Evolutionary conservation across 768 basidiomycete genomes (phyloP), one percentile per base, ranked within the genome.

Genomic region (Postia placenta): DNA sequence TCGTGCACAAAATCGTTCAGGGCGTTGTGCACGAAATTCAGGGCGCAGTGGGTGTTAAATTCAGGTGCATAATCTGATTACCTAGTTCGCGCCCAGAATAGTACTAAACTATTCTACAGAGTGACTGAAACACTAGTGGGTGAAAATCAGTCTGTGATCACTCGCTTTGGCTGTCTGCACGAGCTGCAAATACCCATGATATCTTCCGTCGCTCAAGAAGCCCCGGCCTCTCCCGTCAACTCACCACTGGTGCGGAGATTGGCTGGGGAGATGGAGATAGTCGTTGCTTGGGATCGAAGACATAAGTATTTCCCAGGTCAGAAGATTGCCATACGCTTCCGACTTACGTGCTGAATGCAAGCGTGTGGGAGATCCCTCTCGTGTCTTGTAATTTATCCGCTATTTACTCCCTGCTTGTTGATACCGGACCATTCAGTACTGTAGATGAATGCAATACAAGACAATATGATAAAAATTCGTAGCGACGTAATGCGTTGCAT

Each of bases 181-280:
- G 42, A 45, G 2, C 7, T 51, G 0, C 45, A 50, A 15, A 33
- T 56, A 25, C 48, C 52, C 4, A 7, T 56, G 38, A 19, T 40
- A 9, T 22, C 45, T 5, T 12, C 48, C 1, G 6, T 27, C 9
- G 5, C 46, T 11, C n/a, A 40, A 15, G 33, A 33, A 6, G 44
- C 38, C 7, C n/a, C 19, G 40, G 22, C 28, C 42, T 1, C 12
- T 24, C 5, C 17, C 11, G 17, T 36, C 30, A 14, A 35, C 26
- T 17, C 22, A 45, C 42, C 42, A 15, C 7, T 49, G 20, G 20
- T 42, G 42, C 73, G 74, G 58, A 57, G 54, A 26, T 73, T 81
- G 68, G 64, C 68, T 20, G 80, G 79, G n/a, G 79, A 83, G 59
- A 60, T 83, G 30, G 78, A 81, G 56, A 65, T 80, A 20, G 69